phyloP scores from a whole-genome alignment of 331 rosid genomes.

The Acacia concinna region DNA sequence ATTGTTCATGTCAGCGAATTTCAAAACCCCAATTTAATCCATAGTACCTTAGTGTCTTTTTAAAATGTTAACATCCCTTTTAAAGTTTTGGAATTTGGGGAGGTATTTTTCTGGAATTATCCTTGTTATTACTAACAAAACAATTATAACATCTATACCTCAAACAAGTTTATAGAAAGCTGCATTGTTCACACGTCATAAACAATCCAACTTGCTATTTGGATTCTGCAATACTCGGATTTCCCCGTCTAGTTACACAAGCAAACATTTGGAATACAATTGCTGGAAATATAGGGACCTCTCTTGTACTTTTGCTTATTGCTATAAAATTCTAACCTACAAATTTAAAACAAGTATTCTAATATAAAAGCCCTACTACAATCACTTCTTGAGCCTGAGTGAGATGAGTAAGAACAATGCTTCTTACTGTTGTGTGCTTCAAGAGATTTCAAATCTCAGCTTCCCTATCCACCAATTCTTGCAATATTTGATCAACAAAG shows the following conservation, averaged over 20 bases:
- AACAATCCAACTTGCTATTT: not conserved
- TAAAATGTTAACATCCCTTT: no score
- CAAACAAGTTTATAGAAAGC: not conserved
- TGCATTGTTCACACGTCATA: not conserved
- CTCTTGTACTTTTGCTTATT: not conserved
- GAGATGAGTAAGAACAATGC: constrained; percentile 5
- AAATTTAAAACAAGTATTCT: not conserved
- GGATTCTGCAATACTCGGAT: not conserved
- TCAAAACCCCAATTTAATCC: no score
- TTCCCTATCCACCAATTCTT: constrained; percentile 10
- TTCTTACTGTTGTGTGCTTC: constrained; percentile 12
- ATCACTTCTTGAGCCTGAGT: not conserved
- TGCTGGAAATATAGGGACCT: not conserved
- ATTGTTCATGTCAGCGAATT: no score
- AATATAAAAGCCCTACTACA: constrained; percentile 3
- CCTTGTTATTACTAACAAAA: not conserved
- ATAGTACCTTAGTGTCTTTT: no score
- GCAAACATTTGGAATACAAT: not conserved
- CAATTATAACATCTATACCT: not conserved
- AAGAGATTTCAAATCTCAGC: constrained; percentile 19
- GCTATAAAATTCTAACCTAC: constrained; percentile 4
- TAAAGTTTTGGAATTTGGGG: no score
- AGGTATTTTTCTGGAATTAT: no score
- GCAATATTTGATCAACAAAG: not conserved
- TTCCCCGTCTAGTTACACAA: not conserved